Conservation (phyloP, 2,329 filamentous ascomycete genomes). For the Cercospora zeina region DNA sequence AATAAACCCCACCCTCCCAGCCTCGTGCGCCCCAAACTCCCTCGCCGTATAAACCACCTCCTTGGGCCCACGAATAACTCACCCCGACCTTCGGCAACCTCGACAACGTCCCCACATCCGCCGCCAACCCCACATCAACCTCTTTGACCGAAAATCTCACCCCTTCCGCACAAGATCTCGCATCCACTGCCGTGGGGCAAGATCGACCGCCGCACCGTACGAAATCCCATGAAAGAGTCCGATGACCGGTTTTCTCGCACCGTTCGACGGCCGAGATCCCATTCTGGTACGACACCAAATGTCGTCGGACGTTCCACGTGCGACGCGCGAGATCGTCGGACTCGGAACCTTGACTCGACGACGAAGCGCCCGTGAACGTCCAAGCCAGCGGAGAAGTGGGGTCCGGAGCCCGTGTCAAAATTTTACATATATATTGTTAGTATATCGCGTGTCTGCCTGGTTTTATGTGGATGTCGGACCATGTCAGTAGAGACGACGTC, state of each 20-base stretch:
- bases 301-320: slow-evolving; percentile 54
- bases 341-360: slow-evolving; percentile 11
- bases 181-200: slow-evolving; percentile 64
- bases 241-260: slow-evolving; percentile 84
- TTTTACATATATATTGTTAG: not conserved
- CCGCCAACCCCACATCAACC: slow-evolving; percentile 77
- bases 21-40: slow-evolving; percentile 67
- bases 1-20: slow-evolving; percentile 67
- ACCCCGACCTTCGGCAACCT: slow-evolving; percentile 72
- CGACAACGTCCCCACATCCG: slow-evolving; percentile 73
- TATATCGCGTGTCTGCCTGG: not conserved
- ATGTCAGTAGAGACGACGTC: slow-evolving; percentile 7
- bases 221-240: slow-evolving; percentile 75
- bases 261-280: slow-evolving; percentile 73
- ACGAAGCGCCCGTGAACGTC: slow-evolving; percentile 51
- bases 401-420: slow-evolving; percentile 67
- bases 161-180: slow-evolving; percentile 62
- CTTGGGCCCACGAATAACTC: slow-evolving; percentile 67
- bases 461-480: not conserved
- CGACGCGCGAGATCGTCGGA: slow-evolving; percentile 26
- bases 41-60: slow-evolving; percentile 71
- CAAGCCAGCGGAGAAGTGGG: slow-evolving; percentile 80
- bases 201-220: slow-evolving; percentile 75
- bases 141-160: slow-evolving; percentile 72
- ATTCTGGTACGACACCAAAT: slow-evolving; percentile 75